Conservation (phyloP, 352 stramenopile genomes). For the Proteromonas lacertae region DNA sequence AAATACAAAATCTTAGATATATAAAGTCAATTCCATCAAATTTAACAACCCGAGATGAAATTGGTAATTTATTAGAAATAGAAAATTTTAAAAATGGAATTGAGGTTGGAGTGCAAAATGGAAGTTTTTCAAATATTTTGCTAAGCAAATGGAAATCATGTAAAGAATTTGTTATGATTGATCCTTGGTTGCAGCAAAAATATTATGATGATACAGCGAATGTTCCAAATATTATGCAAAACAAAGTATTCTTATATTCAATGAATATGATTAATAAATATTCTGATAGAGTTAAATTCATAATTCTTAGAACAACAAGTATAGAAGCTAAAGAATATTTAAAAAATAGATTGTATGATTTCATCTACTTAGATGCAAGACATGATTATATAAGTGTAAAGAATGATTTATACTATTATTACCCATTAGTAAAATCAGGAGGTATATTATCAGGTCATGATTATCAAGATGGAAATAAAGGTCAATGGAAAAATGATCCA, state of each 20-base stretch:
- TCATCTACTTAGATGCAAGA: constrained; percentile 16
- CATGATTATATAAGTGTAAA: constrained; percentile 12
- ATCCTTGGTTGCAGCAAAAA: constrained; percentile 4
- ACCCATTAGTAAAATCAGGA: constrained; percentile 11
- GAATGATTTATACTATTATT: constrained; percentile 11
- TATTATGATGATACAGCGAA: constrained; percentile 2
- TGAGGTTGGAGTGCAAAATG: constrained; percentile 3
- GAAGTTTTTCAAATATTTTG: background rate
- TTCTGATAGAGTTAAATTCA: background rate
- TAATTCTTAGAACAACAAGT: no score
- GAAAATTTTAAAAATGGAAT: background rate
- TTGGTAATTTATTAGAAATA: background rate
- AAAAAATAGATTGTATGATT: constrained; percentile 10
- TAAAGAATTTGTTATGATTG: constrained; percentile 2
- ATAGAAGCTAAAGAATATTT: no score
- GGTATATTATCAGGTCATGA: no score
- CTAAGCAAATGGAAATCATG: background rate
- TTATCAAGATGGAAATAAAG: no score
- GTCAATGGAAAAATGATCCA: background rate
- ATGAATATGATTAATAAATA: background rate
- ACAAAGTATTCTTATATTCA: background rate
- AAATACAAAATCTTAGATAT: no score
- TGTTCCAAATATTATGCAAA: background rate
- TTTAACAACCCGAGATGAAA: background rate
- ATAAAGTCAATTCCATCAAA: no score